Evolutionary conservation across 1,284 basidiomycete genomes (phyloP), one percentile per base, ranked within the genome.

Genomic region (Sporisorium iseilematis-ciliati): DNA sequence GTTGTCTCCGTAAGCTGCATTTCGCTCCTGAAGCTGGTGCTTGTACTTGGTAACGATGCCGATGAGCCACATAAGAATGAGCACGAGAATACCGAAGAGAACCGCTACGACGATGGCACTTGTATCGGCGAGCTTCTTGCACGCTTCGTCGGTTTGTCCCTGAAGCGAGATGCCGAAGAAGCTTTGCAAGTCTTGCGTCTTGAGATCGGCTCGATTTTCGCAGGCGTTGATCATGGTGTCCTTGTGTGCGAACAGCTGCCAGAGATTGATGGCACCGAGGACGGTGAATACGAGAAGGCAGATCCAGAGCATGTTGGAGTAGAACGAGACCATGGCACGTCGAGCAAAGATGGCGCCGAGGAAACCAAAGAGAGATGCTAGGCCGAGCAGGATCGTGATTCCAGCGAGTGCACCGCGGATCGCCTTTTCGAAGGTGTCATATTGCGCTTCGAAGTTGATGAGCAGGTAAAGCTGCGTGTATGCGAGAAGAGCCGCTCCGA

Each of bases 41-140:
- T 63, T 64, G 61, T 70, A 70, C 57, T 64, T 57, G 26, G 52
- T 57, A 25, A 70, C 67, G 29, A 70, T 70, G n/a, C 61, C 56
- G 46, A 60, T 54, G 7, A 64, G 33, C 61, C 61, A 70, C 45
- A 57, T 50, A n/a, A 64, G 52, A 10, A 70, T 41, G 6, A 70
- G 51, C 7, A 69, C 67, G 18, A 60, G 48, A 12, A 70, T 48
- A 7, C 60, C 67, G 21, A 69, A 70, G 3, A 70, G 52, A 1
- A 70, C 23, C 3, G 60, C 48, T 8, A 63, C 40, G 12, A 53
- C 57, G 21, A 64, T 48, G 4, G 67, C 67, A n/a, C 38, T 55
- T 1, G 46, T 48, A 18, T 64, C 31, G 8, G 67, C 61, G 21
- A 60, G 26, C 35, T 63, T 63, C 16, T 26, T 41, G 41, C 65